phyloP scores from a whole-genome alignment of 2,329 filamentous ascomycete species.

The Coleophoma eucalyptorum region DNA sequence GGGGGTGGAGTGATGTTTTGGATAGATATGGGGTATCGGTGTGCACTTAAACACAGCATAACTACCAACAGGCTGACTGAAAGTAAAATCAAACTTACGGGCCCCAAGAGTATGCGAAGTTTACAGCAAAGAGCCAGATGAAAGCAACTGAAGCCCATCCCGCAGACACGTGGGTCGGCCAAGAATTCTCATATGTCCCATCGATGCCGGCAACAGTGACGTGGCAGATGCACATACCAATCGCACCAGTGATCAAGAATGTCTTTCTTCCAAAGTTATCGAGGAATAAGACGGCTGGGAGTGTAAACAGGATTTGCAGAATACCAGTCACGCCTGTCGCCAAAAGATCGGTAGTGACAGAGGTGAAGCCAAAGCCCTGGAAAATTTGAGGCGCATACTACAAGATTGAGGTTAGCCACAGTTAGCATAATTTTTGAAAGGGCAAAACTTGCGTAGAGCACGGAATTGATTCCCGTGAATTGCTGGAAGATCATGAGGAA shows the following conservation, averaged over 20 bases:
- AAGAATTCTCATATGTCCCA: conserved; percentile 46
- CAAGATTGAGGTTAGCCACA: neutral
- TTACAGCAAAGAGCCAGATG: conserved; percentile 23
- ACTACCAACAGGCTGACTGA: too few species aligned
- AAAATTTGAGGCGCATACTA: conserved; percentile 25
- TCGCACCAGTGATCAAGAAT: conserved; percentile 55
- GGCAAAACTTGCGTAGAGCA: neutral
- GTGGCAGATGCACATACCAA: conserved; percentile 66
- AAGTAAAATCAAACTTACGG: too few species aligned
- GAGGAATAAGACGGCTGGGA: conserved; percentile 61
- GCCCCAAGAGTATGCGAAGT: conserved; percentile 3
- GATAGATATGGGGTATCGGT: too few species aligned
- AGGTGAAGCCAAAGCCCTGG: conserved; percentile 34
- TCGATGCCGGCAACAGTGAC: conserved; percentile 67
- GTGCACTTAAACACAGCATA: too few species aligned
- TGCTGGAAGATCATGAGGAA: conserved; percentile 45
- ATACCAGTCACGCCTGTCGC: conserved; percentile 68
- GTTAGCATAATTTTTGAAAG: too few species aligned
- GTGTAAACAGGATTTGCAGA: conserved; percentile 61
- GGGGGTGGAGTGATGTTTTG: too few species aligned
- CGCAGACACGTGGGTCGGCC: conserved; percentile 38
- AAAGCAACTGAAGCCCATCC: conserved; percentile 28
- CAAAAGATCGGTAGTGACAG: conserved; percentile 47
- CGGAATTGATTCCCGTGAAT: conserved; percentile 26
- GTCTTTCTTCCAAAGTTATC: conserved; percentile 62